These are phyloP conservation scores for Penicillium occitanis DNA, from an alignment of 2,329 filamentous ascomycete genomes.

Conservation along the genomic window DNA sequence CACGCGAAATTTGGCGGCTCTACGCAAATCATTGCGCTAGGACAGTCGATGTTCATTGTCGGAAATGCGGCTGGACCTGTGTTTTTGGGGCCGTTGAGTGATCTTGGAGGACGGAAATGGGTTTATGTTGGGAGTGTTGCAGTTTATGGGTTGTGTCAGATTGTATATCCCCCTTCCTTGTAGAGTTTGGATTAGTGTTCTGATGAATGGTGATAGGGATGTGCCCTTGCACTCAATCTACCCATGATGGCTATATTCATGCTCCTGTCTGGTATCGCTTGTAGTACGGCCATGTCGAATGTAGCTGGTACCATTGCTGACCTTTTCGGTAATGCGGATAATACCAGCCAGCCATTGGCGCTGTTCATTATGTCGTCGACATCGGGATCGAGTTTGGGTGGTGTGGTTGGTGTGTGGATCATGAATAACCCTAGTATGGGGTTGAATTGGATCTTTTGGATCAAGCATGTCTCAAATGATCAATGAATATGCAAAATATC, in stretches of 20 bases:
- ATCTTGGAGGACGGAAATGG: conserved; percentile 48
- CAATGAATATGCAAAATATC: not conserved
- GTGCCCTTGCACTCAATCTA: conserved; percentile 36
- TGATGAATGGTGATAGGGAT: conserved; percentile 24
- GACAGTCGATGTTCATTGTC: conserved; percentile 47
- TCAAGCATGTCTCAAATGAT: conserved; percentile 25
- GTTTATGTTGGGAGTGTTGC: conserved; percentile 42
- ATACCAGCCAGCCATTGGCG: conserved; percentile 46
- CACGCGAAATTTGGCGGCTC: conserved; percentile 40
- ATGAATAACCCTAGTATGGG: conserved; percentile 38
- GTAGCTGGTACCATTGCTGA: conserved; percentile 40
- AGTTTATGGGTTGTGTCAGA: conserved; percentile 35
- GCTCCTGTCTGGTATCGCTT: conserved; percentile 37
- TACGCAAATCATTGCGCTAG: conserved; percentile 42
- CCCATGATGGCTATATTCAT: conserved; percentile 43
- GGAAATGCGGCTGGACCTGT: conserved; percentile 45
- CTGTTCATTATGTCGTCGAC: conserved; percentile 45
- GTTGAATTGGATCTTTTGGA: conserved; percentile 44
- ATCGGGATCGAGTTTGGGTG: conserved; percentile 42
- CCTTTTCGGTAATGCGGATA: conserved; percentile 40
- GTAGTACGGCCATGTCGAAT: conserved; percentile 39
- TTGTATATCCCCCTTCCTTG: conserved; percentile 25
- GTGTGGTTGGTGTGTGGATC: conserved; percentile 45
- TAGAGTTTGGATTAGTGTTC: not conserved
- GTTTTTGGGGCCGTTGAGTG: conserved; percentile 44